These are phyloP conservation scores for Agaricales sp. DNA, from an alignment of 1,284 basidiomycete genomes.

Conservation along the genomic window DNA sequence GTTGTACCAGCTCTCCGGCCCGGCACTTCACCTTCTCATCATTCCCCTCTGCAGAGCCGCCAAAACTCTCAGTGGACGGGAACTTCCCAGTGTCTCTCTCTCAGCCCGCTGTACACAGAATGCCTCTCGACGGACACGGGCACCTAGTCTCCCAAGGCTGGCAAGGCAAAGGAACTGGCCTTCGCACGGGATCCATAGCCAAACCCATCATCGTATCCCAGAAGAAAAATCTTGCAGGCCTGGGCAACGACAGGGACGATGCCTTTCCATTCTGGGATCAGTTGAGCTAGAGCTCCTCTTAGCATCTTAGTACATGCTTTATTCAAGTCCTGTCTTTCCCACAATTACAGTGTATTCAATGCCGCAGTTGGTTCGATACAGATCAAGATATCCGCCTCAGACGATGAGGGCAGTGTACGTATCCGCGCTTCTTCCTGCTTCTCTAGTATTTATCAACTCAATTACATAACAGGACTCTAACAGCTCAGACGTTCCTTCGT, in stretches of 20 bases:
- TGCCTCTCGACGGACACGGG: conserved; percentile 70
- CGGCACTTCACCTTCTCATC: too few relatives aligned
- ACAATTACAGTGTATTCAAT: conserved; percentile 56
- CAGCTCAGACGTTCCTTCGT: conserved; percentile 15
- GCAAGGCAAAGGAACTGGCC: conserved; percentile 72
- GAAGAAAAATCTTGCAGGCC: conserved; percentile 75
- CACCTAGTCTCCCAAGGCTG: conserved; percentile 82
- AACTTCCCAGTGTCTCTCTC: too few relatives aligned
- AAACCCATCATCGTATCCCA: conserved; percentile 72
- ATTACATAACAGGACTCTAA: conserved; percentile 15
- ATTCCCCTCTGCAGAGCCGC: too few relatives aligned
- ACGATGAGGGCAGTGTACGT: conserved; percentile 33
- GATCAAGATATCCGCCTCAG: conserved; percentile 46
- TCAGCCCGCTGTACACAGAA: too few relatives aligned
- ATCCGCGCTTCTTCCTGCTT: conserved; percentile 9
- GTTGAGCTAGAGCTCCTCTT: conserved; percentile 36
- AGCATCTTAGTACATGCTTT: background rate
- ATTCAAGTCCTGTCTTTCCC: conserved; percentile 2
- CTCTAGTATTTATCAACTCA: background rate
- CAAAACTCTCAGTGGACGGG: too few relatives aligned
- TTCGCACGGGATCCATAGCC: conserved; percentile 56
- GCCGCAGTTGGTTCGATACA: conserved; percentile 72
- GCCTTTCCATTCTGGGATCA: conserved; percentile 96
- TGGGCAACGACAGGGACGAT: conserved; percentile 88
- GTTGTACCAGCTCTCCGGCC: too few relatives aligned